Percentiles rank a stretch among this genome's conserved stretches.
These are phyloP conservation scores for Zygotorulaspora florentina DNA, from an alignment of 805 yeast genomes.

Conservation along the genomic window DNA sequence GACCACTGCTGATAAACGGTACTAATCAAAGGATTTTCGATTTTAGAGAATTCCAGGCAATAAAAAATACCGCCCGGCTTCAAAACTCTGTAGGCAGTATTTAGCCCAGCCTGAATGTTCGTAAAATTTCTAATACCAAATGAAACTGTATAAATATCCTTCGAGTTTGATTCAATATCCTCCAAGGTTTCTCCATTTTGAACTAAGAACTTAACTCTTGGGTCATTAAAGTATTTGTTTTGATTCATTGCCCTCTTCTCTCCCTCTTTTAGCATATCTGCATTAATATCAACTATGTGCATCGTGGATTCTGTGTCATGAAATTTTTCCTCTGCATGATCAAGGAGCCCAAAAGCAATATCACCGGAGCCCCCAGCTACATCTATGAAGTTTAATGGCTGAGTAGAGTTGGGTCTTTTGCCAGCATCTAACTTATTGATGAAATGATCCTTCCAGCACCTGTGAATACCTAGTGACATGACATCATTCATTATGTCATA, in stretches of 20 bases:
- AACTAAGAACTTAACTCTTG: constrained; percentile 72
- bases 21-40: constrained; percentile 72
- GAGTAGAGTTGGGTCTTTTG: constrained; percentile 71
- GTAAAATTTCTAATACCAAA: constrained; percentile 98
- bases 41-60: constrained; percentile 91
- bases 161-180: constrained; percentile 75
- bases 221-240: constrained; percentile 47
- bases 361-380: constrained; percentile 99
- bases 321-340: constrained; percentile 77
- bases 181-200: constrained; percentile 93
- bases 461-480: constrained; percentile 92
- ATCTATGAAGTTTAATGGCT: constrained; percentile 83
- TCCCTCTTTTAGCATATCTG: constrained; percentile 95
- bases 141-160: constrained; percentile 93
- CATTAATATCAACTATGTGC: constrained; percentile 92
- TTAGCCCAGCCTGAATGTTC: constrained; percentile 85
- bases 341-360: constrained; percentile 90
- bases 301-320: constrained; percentile 73
- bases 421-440: constrained; percentile 90
- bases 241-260: constrained; percentile 63
- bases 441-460: constrained; percentile 92
- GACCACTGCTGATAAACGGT: constrained; percentile 83
- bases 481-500: constrained; percentile 98
- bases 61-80: constrained; percentile 98
- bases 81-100: constrained; percentile 92